Conservation (phyloP, 768 basidiomycete genomes). For the Austroboletus eburneus region DNA sequence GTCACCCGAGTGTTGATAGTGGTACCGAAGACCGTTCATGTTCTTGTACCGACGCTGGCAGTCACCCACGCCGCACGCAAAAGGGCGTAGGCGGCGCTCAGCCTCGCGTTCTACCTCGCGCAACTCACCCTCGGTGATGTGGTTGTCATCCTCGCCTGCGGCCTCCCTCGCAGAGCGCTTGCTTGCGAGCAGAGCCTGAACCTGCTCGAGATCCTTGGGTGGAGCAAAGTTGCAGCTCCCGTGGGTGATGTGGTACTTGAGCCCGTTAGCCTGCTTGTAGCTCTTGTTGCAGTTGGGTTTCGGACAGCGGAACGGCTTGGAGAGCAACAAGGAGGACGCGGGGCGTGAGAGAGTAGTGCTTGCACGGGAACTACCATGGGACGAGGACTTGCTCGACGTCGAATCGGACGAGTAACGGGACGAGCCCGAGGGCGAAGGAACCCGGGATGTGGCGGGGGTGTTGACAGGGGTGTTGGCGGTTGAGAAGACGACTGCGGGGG, state of each 20-base stretch:
- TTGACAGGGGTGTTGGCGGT: constrained; percentile 42
- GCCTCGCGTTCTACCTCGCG: constrained; percentile 80
- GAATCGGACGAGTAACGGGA: constrained; percentile 20
- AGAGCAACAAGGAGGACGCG: constrained; percentile 59
- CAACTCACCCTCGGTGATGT: constrained; percentile 57
- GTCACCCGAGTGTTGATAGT: constrained; percentile 95
- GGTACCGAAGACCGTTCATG: constrained; percentile 95
- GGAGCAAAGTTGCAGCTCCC: constrained; percentile 93
- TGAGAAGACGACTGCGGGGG: constrained; percentile 62
- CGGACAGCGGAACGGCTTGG: constrained; percentile 90
- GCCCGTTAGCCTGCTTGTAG: constrained; percentile 93
- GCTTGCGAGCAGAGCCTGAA: constrained; percentile 62
- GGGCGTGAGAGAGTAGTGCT: constrained; percentile 47
- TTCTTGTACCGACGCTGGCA: constrained; percentile 93
- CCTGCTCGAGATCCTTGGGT: constrained; percentile 76
- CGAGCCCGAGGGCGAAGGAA: constrained; percentile 25
- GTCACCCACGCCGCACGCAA: constrained; percentile 85
- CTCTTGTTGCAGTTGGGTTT: constrained; percentile 94
- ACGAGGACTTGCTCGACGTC: constrained; percentile 25
- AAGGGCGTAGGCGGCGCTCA: constrained; percentile 76
- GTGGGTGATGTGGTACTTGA: constrained; percentile 93
- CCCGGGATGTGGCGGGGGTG: constrained; percentile 48
- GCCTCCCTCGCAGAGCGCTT: constrained; percentile 39
- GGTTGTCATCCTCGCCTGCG: constrained; percentile 38
- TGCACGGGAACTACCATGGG: constrained; percentile 31